Conservation (phyloP, 768 basidiomycete genomes). For the Pleurotus giganteus region DNA sequence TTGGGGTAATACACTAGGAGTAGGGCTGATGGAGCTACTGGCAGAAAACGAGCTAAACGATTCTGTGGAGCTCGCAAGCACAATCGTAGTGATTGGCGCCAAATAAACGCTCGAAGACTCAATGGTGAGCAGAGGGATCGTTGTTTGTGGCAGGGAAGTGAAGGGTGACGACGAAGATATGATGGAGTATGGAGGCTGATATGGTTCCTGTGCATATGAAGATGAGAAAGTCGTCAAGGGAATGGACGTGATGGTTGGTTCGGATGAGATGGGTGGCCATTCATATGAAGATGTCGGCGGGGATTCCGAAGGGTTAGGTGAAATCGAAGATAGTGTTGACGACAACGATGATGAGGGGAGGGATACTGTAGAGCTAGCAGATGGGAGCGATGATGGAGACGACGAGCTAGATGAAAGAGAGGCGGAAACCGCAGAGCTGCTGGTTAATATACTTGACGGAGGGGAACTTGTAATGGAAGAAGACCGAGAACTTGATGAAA, state of each 20-base stretch:
- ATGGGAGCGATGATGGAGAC: background rate
- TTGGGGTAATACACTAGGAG: slow-evolving; percentile 3
- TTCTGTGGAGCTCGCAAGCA: background rate
- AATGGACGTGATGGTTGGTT: background rate
- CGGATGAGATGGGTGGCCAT: background rate
- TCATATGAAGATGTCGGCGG: background rate
- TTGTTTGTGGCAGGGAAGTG: background rate
- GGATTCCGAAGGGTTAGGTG: background rate
- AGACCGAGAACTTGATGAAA: background rate
- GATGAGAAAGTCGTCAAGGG: no score
- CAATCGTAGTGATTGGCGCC: background rate
- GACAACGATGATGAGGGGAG: background rate
- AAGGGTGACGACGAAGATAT: background rate
- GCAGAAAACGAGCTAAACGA: background rate
- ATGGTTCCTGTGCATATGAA: no score
- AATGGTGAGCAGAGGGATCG: background rate
- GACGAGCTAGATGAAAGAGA: background rate
- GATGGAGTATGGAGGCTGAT: background rate
- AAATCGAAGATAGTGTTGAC: background rate
- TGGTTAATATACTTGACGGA: background rate
- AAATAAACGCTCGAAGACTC: background rate
- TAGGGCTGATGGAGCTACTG: background rate
- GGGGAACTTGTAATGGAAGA: background rate
- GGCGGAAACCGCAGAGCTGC: background rate
- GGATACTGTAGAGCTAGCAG: background rate